Conservation (phyloP, 1,284 basidiomycete species). For the Uromyces viciae-fabae region DNA sequence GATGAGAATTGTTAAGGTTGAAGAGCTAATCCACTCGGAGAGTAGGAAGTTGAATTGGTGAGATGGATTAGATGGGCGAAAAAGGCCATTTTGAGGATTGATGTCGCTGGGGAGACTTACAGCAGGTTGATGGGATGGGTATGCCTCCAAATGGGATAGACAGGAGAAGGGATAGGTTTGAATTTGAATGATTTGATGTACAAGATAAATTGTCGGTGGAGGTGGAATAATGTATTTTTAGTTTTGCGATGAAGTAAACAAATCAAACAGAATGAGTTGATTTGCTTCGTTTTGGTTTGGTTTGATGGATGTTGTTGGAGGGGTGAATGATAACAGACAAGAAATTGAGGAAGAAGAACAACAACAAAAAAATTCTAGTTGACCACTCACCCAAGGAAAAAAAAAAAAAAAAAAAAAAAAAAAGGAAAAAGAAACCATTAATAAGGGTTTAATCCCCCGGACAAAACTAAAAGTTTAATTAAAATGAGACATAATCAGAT, state of each 20-base stretch:
- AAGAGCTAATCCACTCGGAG: not conserved
- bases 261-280: not conserved
- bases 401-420: not conserved
- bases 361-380: not conserved
- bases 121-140: constrained; percentile 6
- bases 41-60: not conserved
- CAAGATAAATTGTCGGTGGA: not conserved
- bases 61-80: not conserved
- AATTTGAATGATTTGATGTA: not conserved
- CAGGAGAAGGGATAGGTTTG: not conserved
- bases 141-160: not conserved
- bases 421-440: not conserved
- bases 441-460: not conserved
- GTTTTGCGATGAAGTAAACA: not conserved
- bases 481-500: too few species aligned
- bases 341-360: not conserved
- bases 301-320: not conserved
- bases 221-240: not conserved
- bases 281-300: not conserved
- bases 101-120: constrained; percentile 24
- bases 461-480: too few species aligned
- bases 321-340: not conserved
- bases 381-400: too few species aligned
- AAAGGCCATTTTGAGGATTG: not conserved
- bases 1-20: not conserved